Percentiles rank a stretch among this genome's conserved stretches.
Evolutionary conservation across 2,329 filamentous ascomycete species (phyloP).

Genomic region (Arthrocladium fulminans): DNA sequence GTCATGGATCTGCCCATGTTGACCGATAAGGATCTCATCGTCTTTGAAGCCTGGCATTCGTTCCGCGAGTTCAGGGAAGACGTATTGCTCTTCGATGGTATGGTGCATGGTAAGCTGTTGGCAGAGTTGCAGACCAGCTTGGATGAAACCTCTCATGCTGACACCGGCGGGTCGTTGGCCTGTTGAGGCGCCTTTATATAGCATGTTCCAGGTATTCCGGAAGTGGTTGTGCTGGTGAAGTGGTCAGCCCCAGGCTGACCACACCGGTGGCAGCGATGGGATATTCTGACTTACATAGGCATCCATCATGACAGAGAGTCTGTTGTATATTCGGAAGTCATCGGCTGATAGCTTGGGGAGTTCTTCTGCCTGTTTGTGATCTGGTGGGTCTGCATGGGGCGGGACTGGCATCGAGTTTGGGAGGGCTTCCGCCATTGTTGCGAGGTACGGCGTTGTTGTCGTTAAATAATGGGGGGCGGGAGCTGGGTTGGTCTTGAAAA

Average conservation of each 20-base stretch:
- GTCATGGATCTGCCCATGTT: conserved; percentile 70
- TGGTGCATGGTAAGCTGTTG: conserved; percentile 68
- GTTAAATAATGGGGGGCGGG: background rate
- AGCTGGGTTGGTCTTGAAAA: background rate
- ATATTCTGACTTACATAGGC: conserved; percentile 49
- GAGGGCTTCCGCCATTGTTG: background rate
- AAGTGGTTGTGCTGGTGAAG: conserved; percentile 61
- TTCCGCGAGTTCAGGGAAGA: conserved; percentile 68
- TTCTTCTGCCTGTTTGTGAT: conserved; percentile 21
- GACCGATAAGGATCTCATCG: conserved; percentile 46
- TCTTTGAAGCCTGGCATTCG: conserved; percentile 71
- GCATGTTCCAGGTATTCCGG: conserved; percentile 60
- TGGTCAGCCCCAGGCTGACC: conserved; percentile 11
- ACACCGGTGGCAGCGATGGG: background rate
- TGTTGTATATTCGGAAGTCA: conserved; percentile 49
- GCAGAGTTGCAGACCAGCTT: conserved; percentile 59
- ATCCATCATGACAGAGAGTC: conserved; percentile 33
- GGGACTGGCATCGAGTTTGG: conserved; percentile 4
- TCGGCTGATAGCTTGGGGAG: conserved; percentile 55
- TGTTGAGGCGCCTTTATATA: conserved; percentile 57
- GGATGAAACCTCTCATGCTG: conserved; percentile 60
- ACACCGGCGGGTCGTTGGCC: conserved; percentile 54
- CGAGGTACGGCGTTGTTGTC: background rate
- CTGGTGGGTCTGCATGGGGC: background rate
- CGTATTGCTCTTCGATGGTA: conserved; percentile 68